phyloP scores from a whole-genome alignment of 805 yeast genomes.

The Cyberlindnera bimundalis region DNA sequence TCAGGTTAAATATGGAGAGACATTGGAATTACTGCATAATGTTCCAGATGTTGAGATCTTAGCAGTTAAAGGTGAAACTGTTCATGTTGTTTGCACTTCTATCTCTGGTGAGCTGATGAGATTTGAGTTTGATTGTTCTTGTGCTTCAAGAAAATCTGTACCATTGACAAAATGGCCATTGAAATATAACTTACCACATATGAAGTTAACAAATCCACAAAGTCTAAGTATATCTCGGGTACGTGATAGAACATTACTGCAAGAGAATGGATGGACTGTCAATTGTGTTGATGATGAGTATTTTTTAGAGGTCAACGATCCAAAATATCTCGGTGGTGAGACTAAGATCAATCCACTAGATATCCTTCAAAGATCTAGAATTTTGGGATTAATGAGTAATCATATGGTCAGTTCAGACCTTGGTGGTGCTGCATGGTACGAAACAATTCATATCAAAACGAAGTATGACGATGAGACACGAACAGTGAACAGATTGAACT shows the following conservation, averaged over 20 bases:
- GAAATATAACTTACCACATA: slow-evolving; percentile 1
- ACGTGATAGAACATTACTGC: slow-evolving; percentile 33
- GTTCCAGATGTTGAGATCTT: slow-evolving; percentile 50
- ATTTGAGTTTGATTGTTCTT: slow-evolving; percentile 14
- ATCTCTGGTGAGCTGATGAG: slow-evolving; percentile 38
- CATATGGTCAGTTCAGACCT: slow-evolving; percentile 38
- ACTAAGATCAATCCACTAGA: slow-evolving; percentile 32
- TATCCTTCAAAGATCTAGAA: slow-evolving; percentile 39
- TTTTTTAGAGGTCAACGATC: slow-evolving; percentile 48
- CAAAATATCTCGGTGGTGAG: slow-evolving; percentile 42
- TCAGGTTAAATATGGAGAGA: slow-evolving; percentile 26
- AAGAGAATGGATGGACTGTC: slow-evolving; percentile 55
- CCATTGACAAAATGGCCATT: background rate
- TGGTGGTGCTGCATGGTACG: slow-evolving; percentile 36
- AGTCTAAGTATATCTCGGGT: slow-evolving; percentile 25
- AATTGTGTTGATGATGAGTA: slow-evolving; percentile 35
- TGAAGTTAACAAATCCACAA: background rate
- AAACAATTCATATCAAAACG: slow-evolving; percentile 28
- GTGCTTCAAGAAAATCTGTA: background rate
- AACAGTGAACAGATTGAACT: slow-evolving; percentile 10
- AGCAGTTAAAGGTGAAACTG: slow-evolving; percentile 18
- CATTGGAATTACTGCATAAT: slow-evolving; percentile 49
- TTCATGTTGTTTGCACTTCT: slow-evolving; percentile 39
- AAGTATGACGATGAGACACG: slow-evolving; percentile 6
- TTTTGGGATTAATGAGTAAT: slow-evolving; percentile 39